Evolutionary conservation across 2,329 filamentous ascomycete species (phyloP).

Genomic region (Fusarium pseudonygamai): DNA sequence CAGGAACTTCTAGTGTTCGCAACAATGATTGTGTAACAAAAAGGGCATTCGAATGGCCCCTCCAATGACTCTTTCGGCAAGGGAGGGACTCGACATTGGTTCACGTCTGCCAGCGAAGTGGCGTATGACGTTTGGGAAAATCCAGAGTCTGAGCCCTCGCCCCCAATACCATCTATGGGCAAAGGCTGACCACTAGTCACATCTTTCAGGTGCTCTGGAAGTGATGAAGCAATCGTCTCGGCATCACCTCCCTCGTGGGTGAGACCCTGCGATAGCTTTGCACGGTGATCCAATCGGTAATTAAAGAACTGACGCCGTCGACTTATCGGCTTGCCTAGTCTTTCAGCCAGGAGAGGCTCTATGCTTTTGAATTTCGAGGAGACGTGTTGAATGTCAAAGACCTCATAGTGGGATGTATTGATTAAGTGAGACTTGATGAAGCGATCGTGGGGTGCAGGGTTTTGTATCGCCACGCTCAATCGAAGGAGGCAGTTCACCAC

Average conservation of each 20-base stretch:
- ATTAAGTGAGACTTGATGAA: background rate
- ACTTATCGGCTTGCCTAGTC: background rate
- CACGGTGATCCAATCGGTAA: background rate
- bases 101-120: background rate
- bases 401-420: background rate
- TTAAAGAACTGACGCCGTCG: background rate
- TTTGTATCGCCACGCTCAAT: background rate
- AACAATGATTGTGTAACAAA: background rate
- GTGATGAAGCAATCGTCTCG: background rate
- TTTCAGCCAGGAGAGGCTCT: background rate
- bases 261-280: background rate
- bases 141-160: background rate
- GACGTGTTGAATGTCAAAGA: background rate
- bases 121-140: background rate
- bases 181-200: background rate
- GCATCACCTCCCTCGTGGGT: background rate
- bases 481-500: constrained; percentile 2
- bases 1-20: background rate
- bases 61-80: background rate
- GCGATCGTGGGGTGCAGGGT: constrained; percentile 14
- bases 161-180: background rate
- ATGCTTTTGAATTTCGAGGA: background rate
- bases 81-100: background rate
- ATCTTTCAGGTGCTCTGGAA: background rate
- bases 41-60: background rate